Percentiles rank a stretch among this genome's conserved stretches.
phyloP scores from a whole-genome alignment of 805 yeast genomes.

The Wickerhamomyces bisporus region DNA sequence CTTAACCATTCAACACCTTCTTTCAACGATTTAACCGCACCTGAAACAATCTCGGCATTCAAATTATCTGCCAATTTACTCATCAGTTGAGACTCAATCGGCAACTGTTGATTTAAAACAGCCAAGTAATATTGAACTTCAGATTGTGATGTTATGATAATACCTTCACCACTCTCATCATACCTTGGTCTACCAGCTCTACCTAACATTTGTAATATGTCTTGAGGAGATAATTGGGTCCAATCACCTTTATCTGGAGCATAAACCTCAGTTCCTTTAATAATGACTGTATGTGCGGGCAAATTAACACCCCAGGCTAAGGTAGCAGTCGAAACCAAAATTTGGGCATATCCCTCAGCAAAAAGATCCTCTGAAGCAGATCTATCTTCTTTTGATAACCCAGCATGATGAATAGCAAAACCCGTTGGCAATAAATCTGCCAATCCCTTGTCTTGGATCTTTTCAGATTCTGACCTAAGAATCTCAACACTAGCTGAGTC shows the following conservation, averaged over 20 bases:
- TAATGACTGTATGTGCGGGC: conserved; percentile 92
- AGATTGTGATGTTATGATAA: conserved; percentile 80
- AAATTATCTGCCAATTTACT: conserved; percentile 63
- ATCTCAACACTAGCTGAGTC: conserved; percentile 54
- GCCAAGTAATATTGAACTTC: conserved; percentile 88
- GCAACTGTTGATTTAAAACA: conserved; percentile 83
- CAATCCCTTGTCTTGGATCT: conserved; percentile 47
- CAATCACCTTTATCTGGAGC: conserved; percentile 87
- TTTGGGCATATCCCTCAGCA: conserved; percentile 82
- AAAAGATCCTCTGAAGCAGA: conserved; percentile 77
- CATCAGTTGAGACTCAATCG: conserved; percentile 86
- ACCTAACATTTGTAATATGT: conserved; percentile 94
- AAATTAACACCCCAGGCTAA: conserved; percentile 96
- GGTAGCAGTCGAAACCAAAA: conserved; percentile 86
- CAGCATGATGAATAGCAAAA: conserved; percentile 91
- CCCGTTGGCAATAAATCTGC: conserved; percentile 63
- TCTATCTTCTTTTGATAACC: conserved; percentile 68
- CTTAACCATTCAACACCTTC: conserved; percentile 83
- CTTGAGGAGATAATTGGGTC: conserved; percentile 92
- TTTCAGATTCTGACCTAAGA: conserved; percentile 56
- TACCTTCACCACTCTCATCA: conserved; percentile 90
- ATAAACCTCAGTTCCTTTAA: conserved; percentile 90
- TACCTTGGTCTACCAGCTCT: conserved; percentile 97
- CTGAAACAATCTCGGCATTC: conserved; percentile 84
- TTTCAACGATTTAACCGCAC: conserved; percentile 50